These are phyloP conservation scores for Rhodotorula mucilaginosa DNA, from an alignment of 1,284 basidiomycete species.

Conservation along the genomic window DNA sequence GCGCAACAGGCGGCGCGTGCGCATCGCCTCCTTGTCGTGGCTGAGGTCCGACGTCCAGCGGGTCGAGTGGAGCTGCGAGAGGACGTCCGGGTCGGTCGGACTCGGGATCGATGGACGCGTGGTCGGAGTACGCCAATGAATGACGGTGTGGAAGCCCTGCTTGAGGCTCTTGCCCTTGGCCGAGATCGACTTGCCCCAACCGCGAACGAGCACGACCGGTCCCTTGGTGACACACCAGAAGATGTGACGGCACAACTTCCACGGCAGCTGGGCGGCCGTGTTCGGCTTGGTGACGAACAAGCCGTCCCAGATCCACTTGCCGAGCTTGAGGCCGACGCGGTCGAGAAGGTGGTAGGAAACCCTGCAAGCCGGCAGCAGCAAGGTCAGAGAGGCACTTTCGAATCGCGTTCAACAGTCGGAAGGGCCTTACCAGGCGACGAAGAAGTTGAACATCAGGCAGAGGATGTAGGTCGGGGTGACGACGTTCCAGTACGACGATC, in stretches of 20 bases:
- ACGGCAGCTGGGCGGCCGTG: slow-evolving; percentile 44
- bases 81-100: slow-evolving; percentile 47
- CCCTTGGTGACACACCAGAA: slow-evolving; percentile 41
- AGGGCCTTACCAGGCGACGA: slow-evolving; percentile 47
- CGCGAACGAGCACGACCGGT: slow-evolving; percentile 38
- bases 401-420: too few species aligned
- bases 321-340: slow-evolving; percentile 48
- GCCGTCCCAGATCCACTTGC: slow-evolving; percentile 50
- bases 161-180: slow-evolving; percentile 26
- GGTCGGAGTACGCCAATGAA: slow-evolving; percentile 47
- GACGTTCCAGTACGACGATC: slow-evolving; percentile 48
- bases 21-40: slow-evolving; percentile 48
- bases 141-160: slow-evolving; percentile 39
- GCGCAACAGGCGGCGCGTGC: slow-evolving; percentile 47
- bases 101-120: slow-evolving; percentile 44
- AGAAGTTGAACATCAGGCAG: slow-evolving; percentile 49
- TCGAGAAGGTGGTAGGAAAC: slow-evolving; percentile 49
- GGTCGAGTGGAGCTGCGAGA: slow-evolving; percentile 50
- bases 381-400: slow-evolving; percentile 7
- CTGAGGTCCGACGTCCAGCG: slow-evolving; percentile 50
- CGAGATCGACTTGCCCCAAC: slow-evolving; percentile 22
- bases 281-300: slow-evolving; percentile 49
- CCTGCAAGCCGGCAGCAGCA: slow-evolving; percentile 30
- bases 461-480: slow-evolving; percentile 50
- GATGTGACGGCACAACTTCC: slow-evolving; percentile 42